phyloP scores from a whole-genome alignment of 2,329 filamentous ascomycete species.

The Nemania sp. region DNA sequence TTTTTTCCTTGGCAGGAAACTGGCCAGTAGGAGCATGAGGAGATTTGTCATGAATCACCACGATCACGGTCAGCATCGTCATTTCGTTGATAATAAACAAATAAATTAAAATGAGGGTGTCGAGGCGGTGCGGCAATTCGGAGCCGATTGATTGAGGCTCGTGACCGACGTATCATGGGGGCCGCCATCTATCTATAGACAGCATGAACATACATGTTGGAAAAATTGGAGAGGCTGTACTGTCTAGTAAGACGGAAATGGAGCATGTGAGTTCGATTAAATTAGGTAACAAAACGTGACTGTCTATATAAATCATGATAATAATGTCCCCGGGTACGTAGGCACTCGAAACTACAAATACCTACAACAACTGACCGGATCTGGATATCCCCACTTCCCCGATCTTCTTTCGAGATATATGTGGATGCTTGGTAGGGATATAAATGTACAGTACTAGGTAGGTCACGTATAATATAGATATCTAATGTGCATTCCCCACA shows the following conservation, averaged over 20 bases:
- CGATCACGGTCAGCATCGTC: background rate
- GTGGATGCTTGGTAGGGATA: background rate
- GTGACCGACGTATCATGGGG: background rate
- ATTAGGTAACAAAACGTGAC: background rate
- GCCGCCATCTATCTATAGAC: too few species aligned
- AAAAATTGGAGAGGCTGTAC: background rate
- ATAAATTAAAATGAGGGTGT: background rate
- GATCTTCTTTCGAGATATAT: background rate
- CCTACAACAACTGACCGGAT: background rate
- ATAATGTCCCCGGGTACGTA: background rate
- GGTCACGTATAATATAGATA: too few species aligned
- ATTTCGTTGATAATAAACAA: background rate
- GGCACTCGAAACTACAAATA: background rate
- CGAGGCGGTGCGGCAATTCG: background rate
- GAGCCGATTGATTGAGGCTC: background rate
- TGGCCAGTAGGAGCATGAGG: background rate
- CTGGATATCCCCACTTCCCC: slow-evolving; percentile 15
- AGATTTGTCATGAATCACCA: slow-evolving; percentile 17
- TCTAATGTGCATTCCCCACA: too few species aligned
- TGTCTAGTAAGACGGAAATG: background rate
- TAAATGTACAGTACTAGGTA: too few species aligned
- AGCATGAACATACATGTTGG: background rate
- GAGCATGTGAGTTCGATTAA: background rate
- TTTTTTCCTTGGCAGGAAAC: slow-evolving; percentile 13
- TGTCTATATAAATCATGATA: background rate